Percentiles rank a stretch among this genome's conserved stretches.
These are phyloP conservation scores for Botrytis cinerea DNA, from an alignment of 2,329 filamentous ascomycete genomes.

Conservation along the genomic window DNA sequence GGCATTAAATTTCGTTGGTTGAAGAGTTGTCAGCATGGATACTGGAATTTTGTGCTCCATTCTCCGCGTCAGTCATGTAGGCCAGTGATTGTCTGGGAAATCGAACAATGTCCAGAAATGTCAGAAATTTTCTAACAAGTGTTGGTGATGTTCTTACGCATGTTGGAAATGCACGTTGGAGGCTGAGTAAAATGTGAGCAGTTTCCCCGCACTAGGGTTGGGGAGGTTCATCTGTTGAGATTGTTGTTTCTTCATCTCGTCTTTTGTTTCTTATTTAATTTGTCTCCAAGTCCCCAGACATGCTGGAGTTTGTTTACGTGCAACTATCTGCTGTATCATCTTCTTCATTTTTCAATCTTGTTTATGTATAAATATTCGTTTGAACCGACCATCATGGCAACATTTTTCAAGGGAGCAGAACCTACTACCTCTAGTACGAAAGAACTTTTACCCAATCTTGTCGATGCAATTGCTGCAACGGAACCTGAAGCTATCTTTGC, in stretches of 20 bases:
- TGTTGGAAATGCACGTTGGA: background rate
- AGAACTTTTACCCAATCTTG: constrained; percentile 17
- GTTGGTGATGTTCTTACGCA: background rate
- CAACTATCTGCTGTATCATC: no score
- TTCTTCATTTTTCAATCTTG: no score
- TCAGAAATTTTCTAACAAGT: background rate
- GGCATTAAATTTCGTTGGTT: background rate
- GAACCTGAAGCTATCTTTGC: constrained; percentile 18
- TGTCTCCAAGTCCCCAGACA: no score
- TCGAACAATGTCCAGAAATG: background rate
- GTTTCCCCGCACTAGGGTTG: no score
- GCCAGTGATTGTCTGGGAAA: background rate
- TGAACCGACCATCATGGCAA: background rate
- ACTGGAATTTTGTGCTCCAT: background rate
- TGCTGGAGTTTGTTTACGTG: fast-evolving
- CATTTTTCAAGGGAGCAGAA: no score
- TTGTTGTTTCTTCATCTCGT: no score
- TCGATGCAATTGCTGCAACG: constrained; percentile 10
- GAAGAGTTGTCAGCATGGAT: background rate
- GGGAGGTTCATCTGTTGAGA: no score
- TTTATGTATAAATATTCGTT: background rate
- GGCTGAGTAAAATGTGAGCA: no score
- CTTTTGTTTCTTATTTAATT: no score
- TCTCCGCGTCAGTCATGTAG: background rate
- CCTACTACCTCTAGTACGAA: background rate